Evolutionary conservation across 768 basidiomycete species (phyloP), one percentile per base, ranked within the genome.

Genomic region (Lactarius pseudohatsudake): DNA sequence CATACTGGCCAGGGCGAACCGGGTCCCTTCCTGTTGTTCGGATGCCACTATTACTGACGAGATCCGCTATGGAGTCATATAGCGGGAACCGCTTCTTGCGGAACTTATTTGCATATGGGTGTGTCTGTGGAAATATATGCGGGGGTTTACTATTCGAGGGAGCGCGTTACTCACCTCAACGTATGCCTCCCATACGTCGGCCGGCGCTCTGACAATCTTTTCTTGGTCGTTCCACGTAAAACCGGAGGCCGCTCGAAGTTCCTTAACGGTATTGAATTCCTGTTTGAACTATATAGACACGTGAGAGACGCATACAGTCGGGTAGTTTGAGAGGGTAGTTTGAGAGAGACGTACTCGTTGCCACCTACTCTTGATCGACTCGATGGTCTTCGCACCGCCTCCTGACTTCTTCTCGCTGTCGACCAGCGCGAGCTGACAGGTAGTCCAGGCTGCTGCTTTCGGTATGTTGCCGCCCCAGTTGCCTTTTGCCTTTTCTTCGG

Each of bases 361-460:
- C 22, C 47, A 50, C 47, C 47, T 50, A 50, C 20, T 50, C 47
- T 50, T 22, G 11, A 50, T 50, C 1, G 22, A 13, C n/a, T 50
- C n/a, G 22, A 50, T 22, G 22, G 22, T 26, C 47, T 50, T 50
- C 47, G n/a, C 47, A 10, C 47, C 11, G 22, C 47, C 47, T 6
- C 47, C 47, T 50, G 47, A 50, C n/a, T 50, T 50, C 47, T 22
- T 50, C 47, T 50, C 47, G 47, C 47, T 50, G 22, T 50, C n/a
- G 11, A 22, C 43, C 43, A 45, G 18, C 20, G 43, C 43, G 43
- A 47, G 45, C 45, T 4, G 8, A 47, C n/a, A 10, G n/a, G n/a
- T 1, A 20, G 22, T 26, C 10, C 20, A 10, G 45, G 45, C 20
- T 1, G 4, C 16, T 18, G 15, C 15, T 41, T 18, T 41, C 4